These are phyloP conservation scores for Amanita thiersii DNA, from an alignment of 768 basidiomycete genomes.

Conservation along the genomic window DNA sequence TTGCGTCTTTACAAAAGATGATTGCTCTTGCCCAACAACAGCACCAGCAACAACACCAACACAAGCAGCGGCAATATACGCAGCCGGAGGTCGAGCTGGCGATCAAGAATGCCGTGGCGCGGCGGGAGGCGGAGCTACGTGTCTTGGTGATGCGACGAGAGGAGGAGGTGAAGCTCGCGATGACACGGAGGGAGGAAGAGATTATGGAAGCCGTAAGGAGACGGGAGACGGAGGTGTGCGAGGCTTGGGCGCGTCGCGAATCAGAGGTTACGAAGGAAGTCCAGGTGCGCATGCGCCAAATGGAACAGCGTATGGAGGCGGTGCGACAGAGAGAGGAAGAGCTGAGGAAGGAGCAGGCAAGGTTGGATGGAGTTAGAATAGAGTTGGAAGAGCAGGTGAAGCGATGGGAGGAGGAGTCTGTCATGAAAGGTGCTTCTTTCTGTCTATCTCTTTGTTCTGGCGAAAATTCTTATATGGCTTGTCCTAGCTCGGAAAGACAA, in stretches of 20 bases:
- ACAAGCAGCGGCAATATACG: slow-evolving; percentile 16
- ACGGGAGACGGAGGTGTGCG: slow-evolving; percentile 55
- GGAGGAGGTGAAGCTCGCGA: slow-evolving; percentile 59
- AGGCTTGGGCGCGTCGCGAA: slow-evolving; percentile 51
- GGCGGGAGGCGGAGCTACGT: slow-evolving; percentile 64
- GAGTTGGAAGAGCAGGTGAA: slow-evolving; percentile 45
- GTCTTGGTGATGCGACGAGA: slow-evolving; percentile 58
- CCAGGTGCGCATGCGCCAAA: slow-evolving; percentile 34
- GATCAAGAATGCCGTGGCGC: slow-evolving; percentile 48
- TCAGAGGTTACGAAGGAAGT: slow-evolving; percentile 43
- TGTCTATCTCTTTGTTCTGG: no score
- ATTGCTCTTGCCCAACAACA: slow-evolving; percentile 32
- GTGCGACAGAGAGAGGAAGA: slow-evolving; percentile 45
- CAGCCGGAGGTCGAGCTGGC: slow-evolving; percentile 33
- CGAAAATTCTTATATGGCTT: slow-evolving; percentile 4
- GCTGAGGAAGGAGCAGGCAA: slow-evolving; percentile 39
- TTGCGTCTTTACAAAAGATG: slow-evolving; percentile 38
- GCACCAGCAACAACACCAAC: slow-evolving; percentile 17
- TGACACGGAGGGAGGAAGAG: slow-evolving; percentile 61
- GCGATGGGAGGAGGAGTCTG: slow-evolving; percentile 30
- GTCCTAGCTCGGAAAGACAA: slow-evolving; percentile 39
- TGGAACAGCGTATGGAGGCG: slow-evolving; percentile 44
- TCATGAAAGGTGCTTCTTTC: no score
- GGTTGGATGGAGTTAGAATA: slow-evolving; percentile 34
- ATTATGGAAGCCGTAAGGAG: slow-evolving; percentile 59